A percentile compares a stretch with the other conserved stretches of the same genome.
phyloP scores from a whole-genome alignment of 2,329 filamentous ascomycete genomes.

The Penicillium hordei region DNA sequence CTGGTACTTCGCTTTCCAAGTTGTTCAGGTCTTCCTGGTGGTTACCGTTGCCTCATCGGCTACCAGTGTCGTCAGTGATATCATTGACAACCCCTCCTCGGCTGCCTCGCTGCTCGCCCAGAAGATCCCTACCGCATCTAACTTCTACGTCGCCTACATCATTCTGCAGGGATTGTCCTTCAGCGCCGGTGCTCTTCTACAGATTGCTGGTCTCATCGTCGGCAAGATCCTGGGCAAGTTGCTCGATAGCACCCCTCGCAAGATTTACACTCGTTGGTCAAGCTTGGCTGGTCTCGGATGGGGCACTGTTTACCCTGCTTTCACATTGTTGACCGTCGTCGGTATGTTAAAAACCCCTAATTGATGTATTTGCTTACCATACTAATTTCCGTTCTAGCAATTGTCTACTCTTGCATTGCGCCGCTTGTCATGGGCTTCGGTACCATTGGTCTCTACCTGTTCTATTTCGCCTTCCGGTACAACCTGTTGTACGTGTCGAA shows the following conservation, averaged over 20 bases:
- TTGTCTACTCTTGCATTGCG: constrained; percentile 83
- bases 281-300: constrained; percentile 72
- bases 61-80: constrained; percentile 63
- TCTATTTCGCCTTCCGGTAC: constrained; percentile 87
- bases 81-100: constrained; percentile 61
- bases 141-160: constrained; percentile 95
- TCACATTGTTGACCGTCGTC: constrained; percentile 78
- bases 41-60: constrained; percentile 81
- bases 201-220: constrained; percentile 70
- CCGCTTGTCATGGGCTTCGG: constrained; percentile 83
- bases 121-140: constrained; percentile 79
- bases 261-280: constrained; percentile 76
- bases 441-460: constrained; percentile 71
- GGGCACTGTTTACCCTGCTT: constrained; percentile 79
- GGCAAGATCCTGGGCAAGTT: constrained; percentile 73
- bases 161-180: constrained; percentile 85
- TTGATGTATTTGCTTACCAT: not conserved
- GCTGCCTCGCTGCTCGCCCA: constrained; percentile 66
- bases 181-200: constrained; percentile 71
- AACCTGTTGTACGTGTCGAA: constrained; percentile 87
- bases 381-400: constrained; percentile 52
- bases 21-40: constrained; percentile 89
- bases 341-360: constrained; percentile 52
- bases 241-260: constrained; percentile 74
- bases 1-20: constrained; percentile 70